These are phyloP conservation scores for Monosiga brevicollis DNA, from an alignment of 78 protist species.

Conservation along the genomic window DNA sequence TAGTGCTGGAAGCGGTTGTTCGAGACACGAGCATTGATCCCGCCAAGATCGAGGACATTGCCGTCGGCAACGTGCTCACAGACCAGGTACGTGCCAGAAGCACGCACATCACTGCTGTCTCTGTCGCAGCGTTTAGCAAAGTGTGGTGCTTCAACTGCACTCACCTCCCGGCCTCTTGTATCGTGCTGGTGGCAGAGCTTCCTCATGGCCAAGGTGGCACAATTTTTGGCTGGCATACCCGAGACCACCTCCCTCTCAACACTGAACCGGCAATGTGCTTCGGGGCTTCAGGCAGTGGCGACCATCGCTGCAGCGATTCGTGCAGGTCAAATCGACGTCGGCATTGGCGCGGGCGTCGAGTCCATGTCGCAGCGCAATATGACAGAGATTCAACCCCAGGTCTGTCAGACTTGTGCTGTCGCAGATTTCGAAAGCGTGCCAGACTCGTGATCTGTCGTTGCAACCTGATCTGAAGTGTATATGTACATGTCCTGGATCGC, in stretches of 20 bases:
- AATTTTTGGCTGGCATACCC: constrained; percentile 54
- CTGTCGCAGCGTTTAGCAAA: neutral
- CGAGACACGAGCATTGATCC: constrained; percentile 33
- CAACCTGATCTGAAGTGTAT: too few species aligned
- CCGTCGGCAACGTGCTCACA: neutral
- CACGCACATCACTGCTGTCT: too few species aligned
- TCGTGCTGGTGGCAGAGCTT: neutral
- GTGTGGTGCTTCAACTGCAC: neutral
- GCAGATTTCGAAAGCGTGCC: too few species aligned
- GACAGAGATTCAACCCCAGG: constrained; percentile 21
- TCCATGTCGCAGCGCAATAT: constrained; percentile 39
- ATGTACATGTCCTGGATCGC: too few species aligned
- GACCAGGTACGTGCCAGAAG: neutral
- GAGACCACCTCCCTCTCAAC: constrained; percentile 43
- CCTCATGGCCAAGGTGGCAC: constrained; percentile 40
- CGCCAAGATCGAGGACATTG: constrained; percentile 43
- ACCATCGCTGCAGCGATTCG: constrained; percentile 57
- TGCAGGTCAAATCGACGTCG: constrained; percentile 52
- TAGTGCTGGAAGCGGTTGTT: constrained; percentile 30
- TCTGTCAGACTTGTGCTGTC: too few species aligned
- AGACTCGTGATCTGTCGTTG: too few species aligned
- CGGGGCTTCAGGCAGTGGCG: constrained; percentile 81
- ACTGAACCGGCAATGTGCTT: constrained; percentile 70
- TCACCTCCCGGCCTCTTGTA: neutral
- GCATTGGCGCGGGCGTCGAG: constrained; percentile 86